These are phyloP conservation scores for Exserohilum rostratum DNA, from an alignment of 2,329 filamentous ascomycete species.

Conservation along the genomic window DNA sequence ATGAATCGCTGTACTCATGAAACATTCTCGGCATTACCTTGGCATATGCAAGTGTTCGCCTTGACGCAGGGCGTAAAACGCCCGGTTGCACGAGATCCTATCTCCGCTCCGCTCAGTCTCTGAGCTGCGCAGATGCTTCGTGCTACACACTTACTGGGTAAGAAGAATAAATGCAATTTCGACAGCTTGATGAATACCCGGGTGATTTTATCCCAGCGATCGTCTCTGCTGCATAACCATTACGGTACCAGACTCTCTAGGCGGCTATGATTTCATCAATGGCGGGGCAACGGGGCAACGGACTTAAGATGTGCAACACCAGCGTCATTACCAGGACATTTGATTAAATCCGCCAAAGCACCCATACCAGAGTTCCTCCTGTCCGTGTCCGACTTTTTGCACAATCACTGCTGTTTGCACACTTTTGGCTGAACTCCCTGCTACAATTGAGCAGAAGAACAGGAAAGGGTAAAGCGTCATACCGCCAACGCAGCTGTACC, in stretches of 20 bases:
- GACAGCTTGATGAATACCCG: no score
- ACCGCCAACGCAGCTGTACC: background rate
- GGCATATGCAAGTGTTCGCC: background rate
- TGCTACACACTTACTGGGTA: background rate
- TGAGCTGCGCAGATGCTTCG: background rate
- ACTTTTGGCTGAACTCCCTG: background rate
- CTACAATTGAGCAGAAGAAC: background rate
- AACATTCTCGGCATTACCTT: background rate
- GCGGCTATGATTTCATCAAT: constrained; percentile 6
- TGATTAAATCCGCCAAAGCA: background rate
- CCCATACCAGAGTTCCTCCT: background rate
- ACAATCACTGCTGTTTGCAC: background rate
- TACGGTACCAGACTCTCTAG: background rate
- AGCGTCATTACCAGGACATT: background rate
- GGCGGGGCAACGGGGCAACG: constrained; percentile 1
- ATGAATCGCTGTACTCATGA: background rate
- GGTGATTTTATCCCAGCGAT: background rate
- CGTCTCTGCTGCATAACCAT: background rate
- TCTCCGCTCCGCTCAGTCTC: background rate
- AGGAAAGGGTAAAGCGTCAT: background rate
- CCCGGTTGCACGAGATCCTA: background rate
- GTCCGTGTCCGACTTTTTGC: background rate
- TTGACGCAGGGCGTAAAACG: background rate
- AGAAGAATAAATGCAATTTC: background rate
- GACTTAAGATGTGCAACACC: background rate